A percentile compares a stretch with the other conserved stretches of the same genome.
phyloP scores from a whole-genome alignment of 176 grass and related monocot species.

The Oryza glumipatula region DNA sequence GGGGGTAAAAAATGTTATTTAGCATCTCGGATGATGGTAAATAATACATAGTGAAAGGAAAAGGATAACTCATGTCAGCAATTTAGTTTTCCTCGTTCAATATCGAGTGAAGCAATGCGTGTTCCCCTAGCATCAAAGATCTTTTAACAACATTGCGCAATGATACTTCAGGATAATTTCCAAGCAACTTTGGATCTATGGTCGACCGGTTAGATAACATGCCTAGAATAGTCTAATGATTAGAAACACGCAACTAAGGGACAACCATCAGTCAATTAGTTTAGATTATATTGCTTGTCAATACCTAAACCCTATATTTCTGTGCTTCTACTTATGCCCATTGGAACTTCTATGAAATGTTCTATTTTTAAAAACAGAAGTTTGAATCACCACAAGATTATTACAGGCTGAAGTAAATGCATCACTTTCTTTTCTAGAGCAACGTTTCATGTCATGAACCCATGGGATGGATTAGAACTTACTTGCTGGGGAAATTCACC shows the following conservation, averaged over 20 bases:
- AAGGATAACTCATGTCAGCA: background rate
- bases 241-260: background rate
- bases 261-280: background rate
- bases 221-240: background rate
- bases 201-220: background rate
- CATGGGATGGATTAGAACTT: constrained; percentile 33
- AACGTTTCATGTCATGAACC: background rate
- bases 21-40: background rate
- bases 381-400: no score
- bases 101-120: background rate
- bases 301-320: background rate
- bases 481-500: constrained; percentile 97
- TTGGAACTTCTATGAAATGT: background rate
- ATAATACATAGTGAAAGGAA: no score
- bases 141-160: background rate
- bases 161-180: background rate
- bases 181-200: background rate
- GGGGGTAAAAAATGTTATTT: background rate
- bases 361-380: background rate
- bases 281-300: background rate
- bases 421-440: background rate
- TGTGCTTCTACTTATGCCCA: background rate
- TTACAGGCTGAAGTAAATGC: no score
- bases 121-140: background rate
- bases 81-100: background rate